Evolutionary conservation across 805 yeast genomes (phyloP).

Genomic region (Candida oleophila): DNA sequence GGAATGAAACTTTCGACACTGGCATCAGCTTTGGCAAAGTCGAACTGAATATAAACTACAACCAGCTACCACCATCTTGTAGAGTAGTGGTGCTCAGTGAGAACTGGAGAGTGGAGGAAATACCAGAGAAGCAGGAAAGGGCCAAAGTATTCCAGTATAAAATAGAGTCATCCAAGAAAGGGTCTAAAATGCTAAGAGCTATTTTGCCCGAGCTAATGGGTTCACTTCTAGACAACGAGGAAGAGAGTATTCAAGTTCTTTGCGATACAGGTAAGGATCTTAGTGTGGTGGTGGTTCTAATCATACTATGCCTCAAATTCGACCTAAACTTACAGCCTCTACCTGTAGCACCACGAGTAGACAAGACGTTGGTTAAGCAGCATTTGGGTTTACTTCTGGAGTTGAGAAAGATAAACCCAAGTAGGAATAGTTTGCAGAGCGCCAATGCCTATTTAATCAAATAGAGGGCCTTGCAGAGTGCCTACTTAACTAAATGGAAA

Average conservation of each 20-base stretch:
- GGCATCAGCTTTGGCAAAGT: constrained; percentile 29
- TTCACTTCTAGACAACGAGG: constrained; percentile 8
- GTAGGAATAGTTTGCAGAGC: constrained; percentile 74
- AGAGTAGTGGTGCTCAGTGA: constrained; percentile 26
- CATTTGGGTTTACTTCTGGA: constrained; percentile 53
- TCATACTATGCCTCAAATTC: constrained; percentile 48
- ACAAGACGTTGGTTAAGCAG: constrained; percentile 40
- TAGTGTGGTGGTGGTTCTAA: constrained; percentile 58
- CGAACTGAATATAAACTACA: constrained; percentile 11
- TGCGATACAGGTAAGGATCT: constrained; percentile 70
- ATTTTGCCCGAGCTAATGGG: constrained; percentile 44
- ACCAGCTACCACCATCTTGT: background rate
- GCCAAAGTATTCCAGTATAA: constrained; percentile 13
- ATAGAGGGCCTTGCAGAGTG: no score
- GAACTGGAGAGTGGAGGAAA: constrained; percentile 8
- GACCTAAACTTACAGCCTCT: constrained; percentile 47
- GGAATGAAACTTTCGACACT: constrained; percentile 16
- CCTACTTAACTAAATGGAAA: no score
- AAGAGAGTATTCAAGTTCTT: constrained; percentile 40
- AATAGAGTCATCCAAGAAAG: constrained; percentile 51
- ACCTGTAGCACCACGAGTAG: constrained; percentile 17
- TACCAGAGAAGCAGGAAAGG: constrained; percentile 6
- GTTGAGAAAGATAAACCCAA: constrained; percentile 62
- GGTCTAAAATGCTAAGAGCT: constrained; percentile 59
- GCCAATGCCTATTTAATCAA: constrained; percentile 55